Percentiles rank a stretch among this genome's conserved stretches.
These are phyloP conservation scores for Leptographium wingfieldii DNA, from an alignment of 2,329 filamentous ascomycete species.

Conservation along the genomic window DNA sequence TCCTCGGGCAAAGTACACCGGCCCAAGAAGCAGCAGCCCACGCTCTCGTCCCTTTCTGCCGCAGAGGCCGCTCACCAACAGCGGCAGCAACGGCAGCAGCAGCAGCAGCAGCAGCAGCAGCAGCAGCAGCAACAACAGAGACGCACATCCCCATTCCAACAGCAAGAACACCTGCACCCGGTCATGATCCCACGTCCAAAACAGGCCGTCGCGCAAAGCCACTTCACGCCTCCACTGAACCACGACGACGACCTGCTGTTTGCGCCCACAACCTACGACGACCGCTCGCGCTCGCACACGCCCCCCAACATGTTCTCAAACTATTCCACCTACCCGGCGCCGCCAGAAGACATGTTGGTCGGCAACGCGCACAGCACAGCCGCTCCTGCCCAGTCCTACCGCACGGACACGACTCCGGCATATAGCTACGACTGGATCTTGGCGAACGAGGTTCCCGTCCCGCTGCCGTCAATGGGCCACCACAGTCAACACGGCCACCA, in stretches of 20 bases:
- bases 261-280: conserved; percentile 39
- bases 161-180: conserved; percentile 17
- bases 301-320: conserved; percentile 48
- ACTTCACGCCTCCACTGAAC: conserved; percentile 50
- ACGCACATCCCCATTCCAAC: conserved; percentile 8
- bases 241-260: conserved; percentile 56
- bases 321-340: conserved; percentile 31
- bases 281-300: conserved; percentile 56
- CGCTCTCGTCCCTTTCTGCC: conserved; percentile 11
- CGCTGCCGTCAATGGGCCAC: conserved; percentile 39
- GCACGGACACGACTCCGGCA: conserved; percentile 17
- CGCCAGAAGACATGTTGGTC: conserved; percentile 42
- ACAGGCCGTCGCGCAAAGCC: conserved; percentile 17
- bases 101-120: conserved; percentile 12
- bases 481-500: too few species aligned
- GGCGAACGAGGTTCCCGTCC: conserved; percentile 36
- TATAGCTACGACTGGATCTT: conserved; percentile 43
- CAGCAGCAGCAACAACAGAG: neutral
- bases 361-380: neutral
- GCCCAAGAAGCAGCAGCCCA: conserved; percentile 30
- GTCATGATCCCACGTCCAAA: conserved; percentile 21
- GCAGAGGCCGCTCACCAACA: conserved; percentile 13
- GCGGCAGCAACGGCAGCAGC: conserved; percentile 10
- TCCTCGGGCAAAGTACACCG: conserved; percentile 2
- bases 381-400: neutral